Base-by-base conservation (phyloP, 2,329 filamentous ascomycete species). In the Rutstroemia sp. region DNA sequence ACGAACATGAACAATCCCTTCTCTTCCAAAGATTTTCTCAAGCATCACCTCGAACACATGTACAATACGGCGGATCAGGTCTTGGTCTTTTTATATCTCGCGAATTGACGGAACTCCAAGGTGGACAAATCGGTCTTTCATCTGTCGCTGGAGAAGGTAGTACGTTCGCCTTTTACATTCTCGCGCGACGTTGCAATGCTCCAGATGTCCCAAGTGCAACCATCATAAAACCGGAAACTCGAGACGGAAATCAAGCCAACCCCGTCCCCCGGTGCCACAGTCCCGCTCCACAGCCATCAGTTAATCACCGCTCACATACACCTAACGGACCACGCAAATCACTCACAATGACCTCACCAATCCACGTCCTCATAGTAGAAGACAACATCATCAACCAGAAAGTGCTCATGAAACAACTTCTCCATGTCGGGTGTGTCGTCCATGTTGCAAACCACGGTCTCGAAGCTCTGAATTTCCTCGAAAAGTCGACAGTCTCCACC, bases 71-170 rank as follows among this genome's bases (percentile, higher is more conserved):
- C 21, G 89, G 89, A 0, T 88, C 84, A 0, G 89, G 89, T 0
- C 76, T 94, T 1, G 89, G 89, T 0, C 75, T 92, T 0, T 92
- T 91, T 69, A 92, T 92, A 61, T 88, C 84, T 39, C 79, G 87
- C 23, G 82, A 88, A 54, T 76, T 94, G n/a, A 89, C 87, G 0
- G 88, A 92, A 67, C 74, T 92, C 10, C 88, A 92, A 68, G 87
- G 88, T 19, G 89, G 89, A 4, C 84, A 88, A 58, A 91, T 94
- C 48, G 88, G 88, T 2, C 85, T 92, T 5, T 76, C 80, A 1
- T 87, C 83, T n/a, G 75, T 82, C 60, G 76, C 81, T 2, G 86
- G 85, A 1, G 78, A 82, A n/a, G 87, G 88, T 1, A 87, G 83
- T 47, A 88, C 82, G 0, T 91, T 91, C 70, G 83, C 83, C 0